phyloP scores from a whole-genome alignment of 257 asterid species.

The Eucommia ulmoides region DNA sequence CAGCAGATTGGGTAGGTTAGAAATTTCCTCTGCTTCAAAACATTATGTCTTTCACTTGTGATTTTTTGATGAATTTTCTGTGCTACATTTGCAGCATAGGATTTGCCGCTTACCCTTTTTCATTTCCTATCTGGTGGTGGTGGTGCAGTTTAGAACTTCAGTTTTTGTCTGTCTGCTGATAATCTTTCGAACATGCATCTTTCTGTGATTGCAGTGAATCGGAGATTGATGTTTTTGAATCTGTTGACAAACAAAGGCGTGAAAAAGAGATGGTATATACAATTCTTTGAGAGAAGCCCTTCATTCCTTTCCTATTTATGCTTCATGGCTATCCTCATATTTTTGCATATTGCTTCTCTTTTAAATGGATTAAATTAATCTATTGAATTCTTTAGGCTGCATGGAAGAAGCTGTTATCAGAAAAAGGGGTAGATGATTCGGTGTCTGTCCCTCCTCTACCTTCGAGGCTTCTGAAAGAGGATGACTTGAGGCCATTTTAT shows the following conservation, averaged over 20 bases:
- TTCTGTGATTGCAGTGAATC: constrained; percentile 45
- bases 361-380: neutral
- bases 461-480: constrained; percentile 72
- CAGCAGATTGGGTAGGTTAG: neutral
- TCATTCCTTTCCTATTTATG: too few relatives aligned
- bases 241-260: constrained; percentile 68
- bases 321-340: too few relatives aligned
- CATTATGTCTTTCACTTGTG: too few relatives aligned
- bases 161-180: neutral
- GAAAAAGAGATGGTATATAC: constrained; percentile 69
- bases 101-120: neutral
- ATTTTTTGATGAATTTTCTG: neutral
- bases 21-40: too few relatives aligned
- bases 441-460: constrained; percentile 64
- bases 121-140: constrained; percentile 1
- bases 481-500: constrained; percentile 67
- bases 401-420: constrained; percentile 54
- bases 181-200: constrained; percentile 4
- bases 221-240: constrained; percentile 91
- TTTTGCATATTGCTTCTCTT: constrained; percentile 8
- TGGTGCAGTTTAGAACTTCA: neutral
- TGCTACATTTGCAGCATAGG: neutral
- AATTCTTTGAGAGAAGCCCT: constrained; percentile 9
- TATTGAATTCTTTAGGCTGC: constrained; percentile 34
- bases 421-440: constrained; percentile 30